Evolutionary conservation across 75 land plant genomes (phyloP).

Genomic region (Sequoia sempervirens): DNA sequence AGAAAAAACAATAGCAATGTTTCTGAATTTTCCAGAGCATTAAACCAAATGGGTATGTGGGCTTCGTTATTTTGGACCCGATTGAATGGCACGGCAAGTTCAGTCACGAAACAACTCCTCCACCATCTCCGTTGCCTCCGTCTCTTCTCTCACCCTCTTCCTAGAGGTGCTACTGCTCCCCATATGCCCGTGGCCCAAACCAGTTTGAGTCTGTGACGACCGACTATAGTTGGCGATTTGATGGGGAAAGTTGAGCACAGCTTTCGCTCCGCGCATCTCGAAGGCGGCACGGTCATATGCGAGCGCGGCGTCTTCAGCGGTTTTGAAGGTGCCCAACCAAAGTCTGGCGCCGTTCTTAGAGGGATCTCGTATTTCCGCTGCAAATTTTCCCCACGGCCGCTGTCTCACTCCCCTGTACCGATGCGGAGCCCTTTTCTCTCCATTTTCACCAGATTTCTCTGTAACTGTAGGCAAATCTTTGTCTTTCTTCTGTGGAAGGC

Average conservation of each 20-base stretch:
- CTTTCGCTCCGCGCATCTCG: neutral
- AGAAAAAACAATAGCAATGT: too few species aligned
- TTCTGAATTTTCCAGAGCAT: too few species aligned
- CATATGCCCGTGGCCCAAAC: neutral
- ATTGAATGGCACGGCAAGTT: too few species aligned
- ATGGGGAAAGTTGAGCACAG: neutral
- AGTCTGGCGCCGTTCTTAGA: neutral
- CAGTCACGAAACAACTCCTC: neutral
- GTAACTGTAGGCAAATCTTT: too few species aligned
- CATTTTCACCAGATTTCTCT: neutral
- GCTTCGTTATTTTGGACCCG: too few species aligned
- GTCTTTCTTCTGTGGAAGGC: too few species aligned
- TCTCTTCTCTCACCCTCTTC: neutral
- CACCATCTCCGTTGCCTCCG: neutral
- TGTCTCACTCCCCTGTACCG: neutral
- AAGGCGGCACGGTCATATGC: slow-evolving; percentile 10
- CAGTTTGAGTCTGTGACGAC: neutral
- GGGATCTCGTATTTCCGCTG: neutral
- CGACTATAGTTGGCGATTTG: too few species aligned
- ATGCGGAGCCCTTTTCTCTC: neutral
- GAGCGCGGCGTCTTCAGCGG: neutral
- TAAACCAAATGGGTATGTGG: too few species aligned
- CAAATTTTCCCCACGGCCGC: neutral
- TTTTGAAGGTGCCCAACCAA: neutral
- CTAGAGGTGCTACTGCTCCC: neutral